phyloP scores from a whole-genome alignment of 2,329 filamentous ascomycete species.

The Purpureocillium lavendulum region DNA sequence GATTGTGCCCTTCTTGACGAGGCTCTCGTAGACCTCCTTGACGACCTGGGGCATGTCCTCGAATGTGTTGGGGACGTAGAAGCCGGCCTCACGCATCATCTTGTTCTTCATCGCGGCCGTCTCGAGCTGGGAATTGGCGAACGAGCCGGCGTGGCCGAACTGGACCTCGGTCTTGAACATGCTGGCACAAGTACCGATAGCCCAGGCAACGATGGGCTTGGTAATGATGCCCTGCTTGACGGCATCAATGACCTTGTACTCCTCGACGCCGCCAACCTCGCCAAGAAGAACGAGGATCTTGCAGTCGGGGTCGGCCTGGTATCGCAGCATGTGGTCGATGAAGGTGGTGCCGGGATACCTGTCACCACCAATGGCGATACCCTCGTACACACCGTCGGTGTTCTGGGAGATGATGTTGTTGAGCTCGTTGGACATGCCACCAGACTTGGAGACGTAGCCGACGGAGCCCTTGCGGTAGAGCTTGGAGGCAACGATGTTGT shows the following conservation, averaged over 20 bases:
- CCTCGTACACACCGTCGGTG: slow-evolving; percentile 97
- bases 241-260: slow-evolving; percentile 98
- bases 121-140: slow-evolving; percentile 98
- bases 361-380: slow-evolving; percentile 98
- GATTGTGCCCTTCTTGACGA: slow-evolving; percentile 79
- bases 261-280: slow-evolving; percentile 98
- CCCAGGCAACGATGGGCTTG: slow-evolving; percentile 98
- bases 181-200: slow-evolving; percentile 96
- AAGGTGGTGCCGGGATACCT: slow-evolving; percentile 98
- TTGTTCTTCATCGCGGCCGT: slow-evolving; percentile 96
- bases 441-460: slow-evolving; percentile 98
- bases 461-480: slow-evolving; percentile 99
- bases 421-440: slow-evolving; percentile 99
- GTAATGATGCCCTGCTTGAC: slow-evolving; percentile 91
- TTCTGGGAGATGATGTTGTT: slow-evolving; percentile 98
- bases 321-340: slow-evolving; percentile 95
- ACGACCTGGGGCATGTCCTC: slow-evolving; percentile 83
- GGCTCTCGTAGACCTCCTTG: slow-evolving; percentile 75
- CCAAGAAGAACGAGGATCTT: slow-evolving; percentile 94
- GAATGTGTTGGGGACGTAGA: slow-evolving; percentile 91
- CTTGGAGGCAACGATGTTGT: slow-evolving; percentile 99
- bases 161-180: slow-evolving; percentile 99
- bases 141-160: slow-evolving; percentile 97
- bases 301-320: slow-evolving; percentile 93
- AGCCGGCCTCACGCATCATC: slow-evolving; percentile 89